Base-by-base conservation (phyloP, 2,329 filamentous ascomycete species). In the Colletotrichum cordylinicola region DNA sequence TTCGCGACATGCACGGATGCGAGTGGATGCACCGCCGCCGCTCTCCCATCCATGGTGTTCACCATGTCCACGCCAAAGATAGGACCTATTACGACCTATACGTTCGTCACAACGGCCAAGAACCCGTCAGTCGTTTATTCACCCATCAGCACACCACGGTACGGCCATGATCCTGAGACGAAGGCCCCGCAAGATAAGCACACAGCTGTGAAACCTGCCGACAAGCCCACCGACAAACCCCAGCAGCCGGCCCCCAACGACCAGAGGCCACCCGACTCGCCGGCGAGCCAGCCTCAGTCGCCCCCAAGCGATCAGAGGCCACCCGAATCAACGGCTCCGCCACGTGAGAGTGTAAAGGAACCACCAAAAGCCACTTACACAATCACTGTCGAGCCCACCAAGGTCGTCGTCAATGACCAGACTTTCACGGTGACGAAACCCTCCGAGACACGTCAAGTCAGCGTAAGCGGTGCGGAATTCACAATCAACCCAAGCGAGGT, bases 81-180 rank as follows among this genome's bases (percentile, higher is more conserved):
- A 18, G 65, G 27, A 21, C 37, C 33, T 31, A 31, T 65, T 60
- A 48, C 52, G 31, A 86, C 86, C 8, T 78, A 88, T 62, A 88
- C 86, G 5, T 87, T 90, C 62, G 80, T 88, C 67, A 90, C 88
- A 3, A 90, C 89, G 4, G 89, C 90, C 79, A 91, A 90, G 79
- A 91, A 91, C 71, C 89, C 90, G 0, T 85, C 87, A 10, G 87
- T 90, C 18, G 84, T 90, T 4, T 83, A 61, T 61, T 86, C 70
- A 8, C 70, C 75, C 18, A 60, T 73, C 15, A 69, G 67, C n/a
- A 78, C 76, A n/a, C 74, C 76, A 5, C 62, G 39, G 8, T 78
- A 74, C 39, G 74, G 73, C 29, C 67, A 77, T 29, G 62, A 75
- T 29, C n/a, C 58, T 70, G 66, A 70, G 58, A 73, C 71, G 13